Evolutionary conservation across 495 filamentous ascomycete genomes (phyloP).

Genomic region (Penicillium subrubescens): DNA sequence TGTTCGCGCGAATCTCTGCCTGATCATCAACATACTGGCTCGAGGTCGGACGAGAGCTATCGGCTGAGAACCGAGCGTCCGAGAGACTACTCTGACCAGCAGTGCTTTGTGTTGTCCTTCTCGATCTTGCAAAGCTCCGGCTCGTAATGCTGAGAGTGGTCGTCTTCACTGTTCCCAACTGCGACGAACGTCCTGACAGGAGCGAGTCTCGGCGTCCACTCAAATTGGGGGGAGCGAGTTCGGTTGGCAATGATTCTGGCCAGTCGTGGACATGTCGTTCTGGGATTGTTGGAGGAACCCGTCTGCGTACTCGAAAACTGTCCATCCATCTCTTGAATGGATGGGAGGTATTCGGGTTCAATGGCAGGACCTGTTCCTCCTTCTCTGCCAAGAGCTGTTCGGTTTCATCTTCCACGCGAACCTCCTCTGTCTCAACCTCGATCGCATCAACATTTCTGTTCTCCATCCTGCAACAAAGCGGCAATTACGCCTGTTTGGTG

Average conservation of each 20-base stretch:
- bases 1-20: slow-evolving; percentile 68
- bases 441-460: slow-evolving; percentile 2
- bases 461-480: slow-evolving; percentile 19
- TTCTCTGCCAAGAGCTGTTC: slow-evolving; percentile 9
- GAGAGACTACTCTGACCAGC: slow-evolving; percentile 57
- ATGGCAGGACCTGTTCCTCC: slow-evolving; percentile 6
- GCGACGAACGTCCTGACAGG: slow-evolving; percentile 70
- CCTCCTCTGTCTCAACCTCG: slow-evolving; percentile 2
- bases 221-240: slow-evolving; percentile 28
- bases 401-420: slow-evolving; percentile 13
- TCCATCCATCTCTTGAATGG: slow-evolving; percentile 59
- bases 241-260: slow-evolving; percentile 40
- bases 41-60: slow-evolving; percentile 59
- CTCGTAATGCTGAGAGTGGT: slow-evolving; percentile 72
- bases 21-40: slow-evolving; percentile 64
- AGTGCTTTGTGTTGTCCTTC: slow-evolving; percentile 52
- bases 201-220: slow-evolving; percentile 24
- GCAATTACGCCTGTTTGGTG: slow-evolving; percentile 6
- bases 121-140: slow-evolving; percentile 64
- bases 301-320: slow-evolving; percentile 49
- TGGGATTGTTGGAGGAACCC: slow-evolving; percentile 25
- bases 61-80: slow-evolving; percentile 63
- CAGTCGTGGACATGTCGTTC: slow-evolving; percentile 45
- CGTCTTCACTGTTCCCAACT: slow-evolving; percentile 76
- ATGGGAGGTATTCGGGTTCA: slow-evolving; percentile 17